A percentile compares a stretch with the other conserved stretches of the same genome.
phyloP scores from a whole-genome alignment of 1,284 basidiomycete species.

The Austroboletus novae-zelandiae region DNA sequence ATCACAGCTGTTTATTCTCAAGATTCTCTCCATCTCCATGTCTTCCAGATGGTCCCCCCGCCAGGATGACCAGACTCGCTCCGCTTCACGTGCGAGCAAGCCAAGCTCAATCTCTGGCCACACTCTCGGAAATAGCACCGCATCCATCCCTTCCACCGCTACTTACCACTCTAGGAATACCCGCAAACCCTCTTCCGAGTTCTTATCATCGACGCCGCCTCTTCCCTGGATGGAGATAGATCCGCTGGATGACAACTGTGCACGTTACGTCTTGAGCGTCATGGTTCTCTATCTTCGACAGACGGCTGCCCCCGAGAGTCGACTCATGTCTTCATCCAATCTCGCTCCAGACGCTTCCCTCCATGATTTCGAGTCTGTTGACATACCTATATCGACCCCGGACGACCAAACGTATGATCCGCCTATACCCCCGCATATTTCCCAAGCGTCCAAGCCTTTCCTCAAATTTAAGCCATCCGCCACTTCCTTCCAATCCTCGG shows the following conservation, averaged over 20 bases:
- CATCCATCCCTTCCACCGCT: constrained; percentile 14
- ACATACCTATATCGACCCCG: constrained; percentile 37
- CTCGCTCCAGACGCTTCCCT: constrained; percentile 65
- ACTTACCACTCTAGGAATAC: constrained; percentile 32
- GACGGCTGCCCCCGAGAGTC: constrained; percentile 56
- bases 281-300: constrained; percentile 82
- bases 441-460: constrained; percentile 27
- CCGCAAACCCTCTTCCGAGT: constrained; percentile 40
- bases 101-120: constrained; percentile 26
- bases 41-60: constrained; percentile 68
- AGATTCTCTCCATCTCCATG: constrained; percentile 78
- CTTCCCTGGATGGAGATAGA: constrained; percentile 63
- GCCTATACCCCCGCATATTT: constrained; percentile 32
- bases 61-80: constrained; percentile 38
- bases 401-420: constrained; percentile 22
- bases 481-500: constrained; percentile 33
- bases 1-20: constrained; percentile 87
- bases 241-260: constrained; percentile 82
- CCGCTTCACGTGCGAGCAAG: constrained; percentile 43
- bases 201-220: constrained; percentile 36
- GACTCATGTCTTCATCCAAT: constrained; percentile 61
- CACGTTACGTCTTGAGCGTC: constrained; percentile 82
- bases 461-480: constrained; percentile 33
- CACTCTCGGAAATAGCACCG: constrained; percentile 10
- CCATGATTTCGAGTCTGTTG: constrained; percentile 64